These are phyloP conservation scores for Mycena epipterygia DNA, from an alignment of 768 basidiomycete species.

Conservation along the genomic window DNA sequence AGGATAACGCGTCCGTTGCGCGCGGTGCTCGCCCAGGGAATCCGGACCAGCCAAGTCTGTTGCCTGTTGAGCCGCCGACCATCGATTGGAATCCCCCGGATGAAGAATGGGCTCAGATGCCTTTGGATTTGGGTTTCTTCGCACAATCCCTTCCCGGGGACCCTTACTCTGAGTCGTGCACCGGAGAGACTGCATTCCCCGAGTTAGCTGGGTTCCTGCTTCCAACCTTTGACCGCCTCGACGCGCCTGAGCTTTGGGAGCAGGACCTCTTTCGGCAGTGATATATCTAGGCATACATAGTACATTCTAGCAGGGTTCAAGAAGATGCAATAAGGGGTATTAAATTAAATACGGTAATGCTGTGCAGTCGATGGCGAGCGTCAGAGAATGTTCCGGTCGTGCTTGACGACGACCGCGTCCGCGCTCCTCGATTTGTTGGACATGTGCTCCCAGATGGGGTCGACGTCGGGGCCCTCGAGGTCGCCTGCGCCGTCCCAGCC, in stretches of 20 bases:
- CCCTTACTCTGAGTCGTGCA: background rate
- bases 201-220: constrained; percentile 2
- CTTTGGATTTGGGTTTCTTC: background rate
- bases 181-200: background rate
- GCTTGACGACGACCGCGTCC: constrained; percentile 78
- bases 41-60: too few species aligned
- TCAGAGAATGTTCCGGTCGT: constrained; percentile 65
- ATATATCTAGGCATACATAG: background rate
- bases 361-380: background rate
- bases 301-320: constrained; percentile 32
- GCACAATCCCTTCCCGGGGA: background rate
- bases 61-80: background rate
- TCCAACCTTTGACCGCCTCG: constrained; percentile 1
- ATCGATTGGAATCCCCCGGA: background rate
- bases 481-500: constrained; percentile 99
- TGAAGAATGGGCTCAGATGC: background rate
- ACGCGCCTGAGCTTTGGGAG: constrained; percentile 1
- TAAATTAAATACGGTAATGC: constrained; percentile 29
- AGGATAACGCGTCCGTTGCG: background rate
- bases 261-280: background rate
- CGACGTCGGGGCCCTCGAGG: constrained; percentile 96
- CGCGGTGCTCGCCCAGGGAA: too few species aligned
- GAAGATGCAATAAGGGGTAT: constrained; percentile 30
- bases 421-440: constrained; percentile 69
- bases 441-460: constrained; percentile 96